A percentile compares a stretch with the other conserved stretches of the same genome.
Evolutionary conservation across 129 eudicot genomes (phyloP).

Genomic region (Flaveria bidentis): DNA sequence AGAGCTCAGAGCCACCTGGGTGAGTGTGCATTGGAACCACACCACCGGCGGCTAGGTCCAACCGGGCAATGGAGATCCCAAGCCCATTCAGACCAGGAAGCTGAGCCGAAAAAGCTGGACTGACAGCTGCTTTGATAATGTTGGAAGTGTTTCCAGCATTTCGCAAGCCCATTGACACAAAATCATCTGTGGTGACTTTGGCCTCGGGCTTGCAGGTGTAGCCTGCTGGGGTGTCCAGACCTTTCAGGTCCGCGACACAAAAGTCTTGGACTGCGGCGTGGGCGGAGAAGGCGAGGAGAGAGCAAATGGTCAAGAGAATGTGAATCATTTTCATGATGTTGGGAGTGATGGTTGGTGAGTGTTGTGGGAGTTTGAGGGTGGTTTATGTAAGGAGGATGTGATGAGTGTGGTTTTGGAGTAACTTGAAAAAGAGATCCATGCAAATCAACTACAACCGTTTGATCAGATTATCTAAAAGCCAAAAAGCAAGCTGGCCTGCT

Average conservation of each 20-base stretch:
- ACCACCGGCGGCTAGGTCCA: slow-evolving; percentile 66
- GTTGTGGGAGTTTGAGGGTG: slow-evolving; percentile 8
- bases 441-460: slow-evolving; percentile 21
- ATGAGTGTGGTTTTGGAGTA: slow-evolving; percentile 20
- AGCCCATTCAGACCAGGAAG: slow-evolving; percentile 81
- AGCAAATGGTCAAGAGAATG: slow-evolving; percentile 36
- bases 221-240: slow-evolving; percentile 62
- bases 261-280: slow-evolving; percentile 61
- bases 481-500: slow-evolving; percentile 29
- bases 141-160: slow-evolving; percentile 61
- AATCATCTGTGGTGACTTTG: slow-evolving; percentile 53
- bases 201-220: slow-evolving; percentile 59
- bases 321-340: slow-evolving; percentile 42
- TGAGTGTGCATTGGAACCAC: slow-evolving; percentile 81
- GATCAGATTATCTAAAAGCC: slow-evolving; percentile 18
- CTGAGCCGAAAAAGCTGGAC: slow-evolving; percentile 66
- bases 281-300: slow-evolving; percentile 39
- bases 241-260: slow-evolving; percentile 63
- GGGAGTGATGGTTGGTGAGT: background rate
- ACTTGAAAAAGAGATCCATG: slow-evolving; percentile 24
- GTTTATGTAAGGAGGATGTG: slow-evolving; percentile 26
- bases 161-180: slow-evolving; percentile 47
- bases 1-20: slow-evolving; percentile 59
- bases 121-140: slow-evolving; percentile 65
- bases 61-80: slow-evolving; percentile 60